Base-by-base conservation (phyloP, 2,329 filamentous ascomycete genomes). In the Botrytis porri region DNA sequence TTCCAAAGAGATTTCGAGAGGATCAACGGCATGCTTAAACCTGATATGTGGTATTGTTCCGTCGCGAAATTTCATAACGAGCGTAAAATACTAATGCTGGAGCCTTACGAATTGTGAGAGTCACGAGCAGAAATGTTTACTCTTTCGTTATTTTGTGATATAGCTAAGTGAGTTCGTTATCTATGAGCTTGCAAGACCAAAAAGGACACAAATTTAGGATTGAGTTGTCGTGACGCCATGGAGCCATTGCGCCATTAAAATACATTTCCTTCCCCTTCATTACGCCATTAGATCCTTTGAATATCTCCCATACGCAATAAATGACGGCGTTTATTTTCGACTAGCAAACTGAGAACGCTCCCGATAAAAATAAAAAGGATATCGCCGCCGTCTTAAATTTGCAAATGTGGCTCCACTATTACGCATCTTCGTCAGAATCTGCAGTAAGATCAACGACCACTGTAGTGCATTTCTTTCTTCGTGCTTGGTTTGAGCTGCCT, bases 401-500 rank as follows among this genome's bases (percentile, higher is more conserved):
- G 35, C 3, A 67, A 2, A 54, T 18, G 18, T 4, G 8, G 22
- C 10, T 41, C 45, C 6, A 8, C 2, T 22, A 32, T n/a, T 48
- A 64, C 41, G 25, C 25, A 29, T 63, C 59, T 39, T 37, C 59
- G 29, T 66, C 69, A 22, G 45, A 71, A 65, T 65, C 60, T 10
- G 60, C 45, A 41, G 60, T 48, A 16, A 72, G 63, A 37, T 72
- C 64, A 32, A 72, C 22, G 22, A 72, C 18, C 18, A n/a, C 7
- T 29, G 18, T 39, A 20, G 12, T 60, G 9, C n/a, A 25, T 16
- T 29, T 69, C 63, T 69, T 72, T 35, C 32, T 39, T 63, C 54
- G 25, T 35, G 12, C 9, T n/a, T 45, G 54, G 22, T 41, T 32
- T 32, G 45, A 32, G 37, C 25, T 45, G 5, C 12, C 39, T 20